Percentiles rank a stretch among this genome's conserved stretches.
These are phyloP conservation scores for Amanita fuliginea DNA, from an alignment of 768 basidiomycete species.

Conservation along the genomic window DNA sequence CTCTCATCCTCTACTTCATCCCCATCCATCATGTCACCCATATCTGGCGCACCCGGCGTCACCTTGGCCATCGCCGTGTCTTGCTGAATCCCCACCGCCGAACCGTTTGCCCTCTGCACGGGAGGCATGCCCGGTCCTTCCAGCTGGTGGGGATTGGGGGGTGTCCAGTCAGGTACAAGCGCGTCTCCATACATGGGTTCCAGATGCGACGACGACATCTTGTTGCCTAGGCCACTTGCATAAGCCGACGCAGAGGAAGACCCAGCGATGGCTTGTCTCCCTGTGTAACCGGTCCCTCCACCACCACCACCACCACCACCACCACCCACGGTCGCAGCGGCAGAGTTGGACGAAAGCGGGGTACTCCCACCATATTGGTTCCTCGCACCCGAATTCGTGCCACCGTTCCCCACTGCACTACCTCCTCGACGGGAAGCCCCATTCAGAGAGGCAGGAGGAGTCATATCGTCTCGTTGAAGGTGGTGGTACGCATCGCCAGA, in stretches of 20 bases:
- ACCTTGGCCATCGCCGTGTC: constrained; percentile 15
- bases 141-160: constrained; percentile 41
- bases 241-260: constrained; percentile 7
- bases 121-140: constrained; percentile 74
- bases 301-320: not conserved
- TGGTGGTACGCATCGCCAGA: not conserved
- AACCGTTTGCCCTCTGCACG: constrained; percentile 29
- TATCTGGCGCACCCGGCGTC: constrained; percentile 20
- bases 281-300: not conserved
- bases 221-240: constrained; percentile 16
- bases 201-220: constrained; percentile 2
- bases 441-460: not conserved
- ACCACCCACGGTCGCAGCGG: not conserved
- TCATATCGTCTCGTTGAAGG: not conserved
- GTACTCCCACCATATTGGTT: constrained; percentile 2
- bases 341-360: not conserved
- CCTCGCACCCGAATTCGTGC: not conserved
- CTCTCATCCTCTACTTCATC: constrained; percentile 52
- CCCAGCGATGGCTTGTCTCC: not conserved
- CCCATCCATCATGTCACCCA: constrained; percentile 30
- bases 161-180: constrained; percentile 36
- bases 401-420: constrained; percentile 7
- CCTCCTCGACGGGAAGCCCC: constrained; percentile 6
- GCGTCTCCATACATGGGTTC: constrained; percentile 7
- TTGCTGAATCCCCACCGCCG: not conserved